A percentile compares a stretch with the other conserved stretches of the same genome.
phyloP scores from a whole-genome alignment of 2,329 filamentous ascomycete genomes.

The Elsinoe fawcettii region DNA sequence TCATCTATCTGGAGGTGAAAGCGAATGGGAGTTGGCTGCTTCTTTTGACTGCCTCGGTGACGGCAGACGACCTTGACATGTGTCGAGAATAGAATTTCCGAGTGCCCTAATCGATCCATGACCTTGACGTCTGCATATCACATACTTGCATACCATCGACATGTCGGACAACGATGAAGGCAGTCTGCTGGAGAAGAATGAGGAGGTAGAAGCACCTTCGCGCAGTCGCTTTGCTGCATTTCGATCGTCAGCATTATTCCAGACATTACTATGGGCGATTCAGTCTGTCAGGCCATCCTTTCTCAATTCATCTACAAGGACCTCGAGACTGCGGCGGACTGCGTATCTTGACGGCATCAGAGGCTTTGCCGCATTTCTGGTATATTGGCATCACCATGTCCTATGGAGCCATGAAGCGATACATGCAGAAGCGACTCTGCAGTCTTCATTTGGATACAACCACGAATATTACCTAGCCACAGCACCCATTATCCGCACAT shows the following conservation, averaged over 20 bases:
- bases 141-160: background rate
- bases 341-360: constrained; percentile 58
- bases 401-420: constrained; percentile 45
- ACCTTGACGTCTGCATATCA: background rate
- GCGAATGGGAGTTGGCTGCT: background rate
- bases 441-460: constrained; percentile 47
- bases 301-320: background rate
- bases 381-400: constrained; percentile 56
- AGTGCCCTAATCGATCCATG: background rate
- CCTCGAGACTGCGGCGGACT: constrained; percentile 37
- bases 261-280: constrained; percentile 17
- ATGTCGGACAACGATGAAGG: background rate
- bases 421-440: constrained; percentile 37
- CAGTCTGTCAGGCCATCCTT: constrained; percentile 22
- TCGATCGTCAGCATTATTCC: background rate
- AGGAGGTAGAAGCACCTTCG: background rate
- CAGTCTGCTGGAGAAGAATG: constrained; percentile 1
- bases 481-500: constrained; percentile 51
- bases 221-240: background rate
- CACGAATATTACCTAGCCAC: constrained; percentile 43
- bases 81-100: background rate
- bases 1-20: background rate
- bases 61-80: background rate
- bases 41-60: background rate
- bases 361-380: constrained; percentile 58